Percentiles rank a stretch among this genome's conserved stretches.
phyloP scores from a whole-genome alignment of 108 stramenopile species.

The Aurantiochytrium sp. region DNA sequence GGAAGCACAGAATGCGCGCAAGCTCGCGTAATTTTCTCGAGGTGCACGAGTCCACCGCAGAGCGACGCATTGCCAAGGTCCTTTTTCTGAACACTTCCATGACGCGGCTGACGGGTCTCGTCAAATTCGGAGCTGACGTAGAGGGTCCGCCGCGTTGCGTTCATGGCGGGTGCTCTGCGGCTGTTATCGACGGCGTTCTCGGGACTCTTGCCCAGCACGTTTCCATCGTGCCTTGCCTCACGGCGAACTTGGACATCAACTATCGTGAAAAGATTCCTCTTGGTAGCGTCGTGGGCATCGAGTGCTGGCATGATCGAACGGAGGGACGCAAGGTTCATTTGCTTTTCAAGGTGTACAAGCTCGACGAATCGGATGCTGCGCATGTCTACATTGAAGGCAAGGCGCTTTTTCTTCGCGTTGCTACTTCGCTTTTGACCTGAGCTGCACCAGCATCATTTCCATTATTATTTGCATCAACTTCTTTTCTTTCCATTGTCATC shows the following conservation, averaged over 20 bases:
- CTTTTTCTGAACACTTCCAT: neutral
- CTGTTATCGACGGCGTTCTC: neutral
- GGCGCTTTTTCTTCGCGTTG: neutral
- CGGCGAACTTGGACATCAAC: neutral
- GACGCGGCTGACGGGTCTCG: neutral
- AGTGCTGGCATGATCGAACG: neutral
- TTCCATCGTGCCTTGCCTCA: neutral
- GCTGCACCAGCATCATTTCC: too few species aligned
- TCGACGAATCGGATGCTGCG: neutral
- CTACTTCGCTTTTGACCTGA: neutral
- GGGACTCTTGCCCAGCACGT: neutral
- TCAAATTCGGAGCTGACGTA: neutral
- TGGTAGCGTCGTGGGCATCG: neutral
- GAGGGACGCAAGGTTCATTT: neutral
- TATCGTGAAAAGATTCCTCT: neutral
- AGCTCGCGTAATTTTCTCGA: neutral
- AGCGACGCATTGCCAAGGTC: neutral
- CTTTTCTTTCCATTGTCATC: too few species aligned
- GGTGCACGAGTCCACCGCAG: neutral
- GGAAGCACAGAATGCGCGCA: neutral
- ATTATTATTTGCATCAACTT: too few species aligned
- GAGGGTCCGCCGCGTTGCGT: constrained; percentile 13
- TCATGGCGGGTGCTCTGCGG: neutral
- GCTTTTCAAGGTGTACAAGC: neutral
- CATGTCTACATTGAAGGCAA: neutral